Conservation (phyloP, 2,329 filamentous ascomycete genomes). For the Sporothrix phasma region DNA sequence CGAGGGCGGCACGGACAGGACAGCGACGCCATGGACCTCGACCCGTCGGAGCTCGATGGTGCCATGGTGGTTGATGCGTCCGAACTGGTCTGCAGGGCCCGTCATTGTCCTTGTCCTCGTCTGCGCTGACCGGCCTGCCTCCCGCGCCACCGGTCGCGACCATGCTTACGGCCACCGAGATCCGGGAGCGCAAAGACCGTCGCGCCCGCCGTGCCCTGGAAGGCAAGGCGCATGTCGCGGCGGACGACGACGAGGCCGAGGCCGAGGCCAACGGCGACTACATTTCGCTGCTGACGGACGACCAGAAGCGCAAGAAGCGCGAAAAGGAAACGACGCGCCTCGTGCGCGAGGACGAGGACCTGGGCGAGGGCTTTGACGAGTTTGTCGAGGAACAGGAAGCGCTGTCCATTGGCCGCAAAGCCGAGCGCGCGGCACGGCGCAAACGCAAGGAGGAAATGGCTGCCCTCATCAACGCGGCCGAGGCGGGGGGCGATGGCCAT, state of each 20-base stretch:
- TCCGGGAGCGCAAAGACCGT: slow-evolving; percentile 82
- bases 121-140: slow-evolving; percentile 14
- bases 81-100: slow-evolving; percentile 27
- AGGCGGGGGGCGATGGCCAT: slow-evolving; percentile 42
- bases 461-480: slow-evolving; percentile 70
- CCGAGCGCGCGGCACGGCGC: slow-evolving; percentile 60
- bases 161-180: slow-evolving; percentile 76
- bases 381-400: slow-evolving; percentile 71
- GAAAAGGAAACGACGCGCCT: slow-evolving; percentile 65
- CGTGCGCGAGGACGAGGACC: slow-evolving; percentile 77
- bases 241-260: slow-evolving; percentile 46
- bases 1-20: slow-evolving; percentile 33
- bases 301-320: slow-evolving; percentile 27
- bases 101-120: slow-evolving; percentile 14
- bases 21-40: slow-evolving; percentile 44
- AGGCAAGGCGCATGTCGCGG: slow-evolving; percentile 55
- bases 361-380: slow-evolving; percentile 87
- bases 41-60: slow-evolving; percentile 51
- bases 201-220: slow-evolving; percentile 67
- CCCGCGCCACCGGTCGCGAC: slow-evolving; percentile 25
- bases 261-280: slow-evolving; percentile 25
- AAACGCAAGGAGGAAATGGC: slow-evolving; percentile 69
- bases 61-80: slow-evolving; percentile 50
- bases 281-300: slow-evolving; percentile 25
- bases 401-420: slow-evolving; percentile 67